These are phyloP conservation scores for Trichoderma harzianum DNA, from an alignment of 2,329 filamentous ascomycete genomes.

Conservation along the genomic window DNA sequence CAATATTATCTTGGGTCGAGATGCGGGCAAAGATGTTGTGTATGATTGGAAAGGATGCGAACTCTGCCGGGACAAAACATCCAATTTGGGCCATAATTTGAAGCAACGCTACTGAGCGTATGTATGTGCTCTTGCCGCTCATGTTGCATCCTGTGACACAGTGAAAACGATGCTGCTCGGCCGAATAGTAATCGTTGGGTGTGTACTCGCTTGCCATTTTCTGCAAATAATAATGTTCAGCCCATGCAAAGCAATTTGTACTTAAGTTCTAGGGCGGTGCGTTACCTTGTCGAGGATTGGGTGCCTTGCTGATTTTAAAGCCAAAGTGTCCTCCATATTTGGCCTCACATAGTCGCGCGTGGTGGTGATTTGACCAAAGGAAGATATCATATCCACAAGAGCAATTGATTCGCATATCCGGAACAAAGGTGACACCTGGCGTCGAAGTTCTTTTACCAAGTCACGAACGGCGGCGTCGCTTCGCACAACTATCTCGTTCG, in stretches of 20 bases:
- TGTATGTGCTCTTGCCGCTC: constrained; percentile 97
- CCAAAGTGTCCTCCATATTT: constrained; percentile 64
- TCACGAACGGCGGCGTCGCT: constrained; percentile 74
- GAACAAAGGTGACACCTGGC: constrained; percentile 71
- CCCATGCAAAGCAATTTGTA: neutral
- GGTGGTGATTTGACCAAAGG: constrained; percentile 72
- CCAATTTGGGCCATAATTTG: constrained; percentile 93
- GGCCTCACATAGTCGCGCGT: constrained; percentile 60
- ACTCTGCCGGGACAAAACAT: constrained; percentile 82
- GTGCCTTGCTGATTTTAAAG: constrained; percentile 71
- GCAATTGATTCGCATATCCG: constrained; percentile 82
- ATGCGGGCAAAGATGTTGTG: constrained; percentile 84
- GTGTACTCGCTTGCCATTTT: constrained; percentile 67
- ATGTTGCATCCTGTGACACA: constrained; percentile 97
- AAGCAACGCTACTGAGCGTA: constrained; percentile 77
- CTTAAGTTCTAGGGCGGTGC: neutral
- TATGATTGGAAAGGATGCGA: constrained; percentile 75
- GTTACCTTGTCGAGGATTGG: constrained; percentile 69
- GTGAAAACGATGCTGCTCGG: constrained; percentile 77
- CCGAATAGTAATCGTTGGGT: constrained; percentile 87
- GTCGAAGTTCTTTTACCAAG: constrained; percentile 69
- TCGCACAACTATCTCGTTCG: constrained; percentile 78
- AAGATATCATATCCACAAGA: constrained; percentile 78
- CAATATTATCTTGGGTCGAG: constrained; percentile 81
- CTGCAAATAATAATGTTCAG: constrained; percentile 28